Conservation (phyloP, 225 moss, liverwort and hornwort genomes). For the Climacium dendroides region DNA sequence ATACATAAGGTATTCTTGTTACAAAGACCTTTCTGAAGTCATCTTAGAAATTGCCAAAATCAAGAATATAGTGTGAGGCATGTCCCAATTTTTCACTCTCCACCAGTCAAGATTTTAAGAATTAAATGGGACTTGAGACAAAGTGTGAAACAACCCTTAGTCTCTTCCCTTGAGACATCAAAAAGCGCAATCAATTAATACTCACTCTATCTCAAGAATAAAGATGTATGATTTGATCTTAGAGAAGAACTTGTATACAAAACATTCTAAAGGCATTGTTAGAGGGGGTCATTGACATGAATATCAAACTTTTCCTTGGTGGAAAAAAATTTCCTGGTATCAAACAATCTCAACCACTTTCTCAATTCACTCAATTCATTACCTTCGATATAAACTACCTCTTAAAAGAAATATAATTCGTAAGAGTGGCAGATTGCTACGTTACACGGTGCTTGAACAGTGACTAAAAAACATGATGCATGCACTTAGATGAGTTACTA, state of each 20-base stretch:
- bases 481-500: not conserved
- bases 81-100: not conserved
- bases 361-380: not conserved
- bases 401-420: not conserved
- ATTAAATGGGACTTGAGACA: not conserved
- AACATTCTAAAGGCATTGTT: not conserved
- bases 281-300: too few species aligned
- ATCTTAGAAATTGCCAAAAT: not conserved
- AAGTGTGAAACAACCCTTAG: too few species aligned
- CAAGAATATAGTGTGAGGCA: not conserved
- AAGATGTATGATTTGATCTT: too few species aligned
- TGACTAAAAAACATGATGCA: not conserved
- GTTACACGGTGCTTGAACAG: not conserved
- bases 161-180: too few species aligned
- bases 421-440: not conserved
- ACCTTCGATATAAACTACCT: not conserved
- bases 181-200: not conserved
- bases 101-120: not conserved
- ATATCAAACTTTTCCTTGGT: too few species aligned
- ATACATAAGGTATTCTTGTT: fast-evolving
- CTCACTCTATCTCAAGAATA: not conserved
- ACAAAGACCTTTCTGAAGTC: fast-evolving
- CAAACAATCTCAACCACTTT: too few species aligned
- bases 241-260: too few species aligned
- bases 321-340: too few species aligned